Conservation (phyloP, 495 filamentous ascomycete genomes). For the Penicillium roqueforti region DNA sequence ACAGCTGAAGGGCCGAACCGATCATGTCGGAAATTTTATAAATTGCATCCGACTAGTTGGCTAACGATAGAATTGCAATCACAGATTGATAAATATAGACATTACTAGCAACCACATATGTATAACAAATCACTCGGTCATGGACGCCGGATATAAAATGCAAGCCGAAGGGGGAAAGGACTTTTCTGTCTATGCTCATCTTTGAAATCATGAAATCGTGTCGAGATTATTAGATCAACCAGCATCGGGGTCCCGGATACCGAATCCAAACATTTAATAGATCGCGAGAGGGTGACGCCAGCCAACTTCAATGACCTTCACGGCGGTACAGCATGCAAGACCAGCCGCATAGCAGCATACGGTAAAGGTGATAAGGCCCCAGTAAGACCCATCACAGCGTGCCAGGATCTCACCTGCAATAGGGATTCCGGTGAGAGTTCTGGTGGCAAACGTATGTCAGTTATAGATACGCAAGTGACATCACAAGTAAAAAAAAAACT, state of each 20-base stretch:
- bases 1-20: background rate
- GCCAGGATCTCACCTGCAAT: constrained; percentile 74
- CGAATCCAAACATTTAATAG: constrained; percentile 21
- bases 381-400: constrained; percentile 51
- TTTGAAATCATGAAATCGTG: constrained; percentile 17
- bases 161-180: background rate
- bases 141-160: background rate
- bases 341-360: constrained; percentile 58
- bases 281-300: constrained; percentile 51
- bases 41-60: background rate
- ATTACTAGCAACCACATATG: constrained; percentile 10
- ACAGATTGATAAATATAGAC: background rate
- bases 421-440: constrained; percentile 77
- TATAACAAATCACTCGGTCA: background rate
- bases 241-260: background rate
- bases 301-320: constrained; percentile 63
- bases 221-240: background rate
- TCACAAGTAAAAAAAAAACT: constrained; percentile 10
- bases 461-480: constrained; percentile 9
- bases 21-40: background rate
- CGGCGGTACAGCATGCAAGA: constrained; percentile 56
- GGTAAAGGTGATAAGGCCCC: constrained; percentile 65
- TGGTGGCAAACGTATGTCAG: constrained; percentile 24
- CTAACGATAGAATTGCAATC: background rate
- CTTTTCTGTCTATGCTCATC: constrained; percentile 5